phyloP scores from a whole-genome alignment of 176 grass and related monocot genomes.

The Canna indica region DNA sequence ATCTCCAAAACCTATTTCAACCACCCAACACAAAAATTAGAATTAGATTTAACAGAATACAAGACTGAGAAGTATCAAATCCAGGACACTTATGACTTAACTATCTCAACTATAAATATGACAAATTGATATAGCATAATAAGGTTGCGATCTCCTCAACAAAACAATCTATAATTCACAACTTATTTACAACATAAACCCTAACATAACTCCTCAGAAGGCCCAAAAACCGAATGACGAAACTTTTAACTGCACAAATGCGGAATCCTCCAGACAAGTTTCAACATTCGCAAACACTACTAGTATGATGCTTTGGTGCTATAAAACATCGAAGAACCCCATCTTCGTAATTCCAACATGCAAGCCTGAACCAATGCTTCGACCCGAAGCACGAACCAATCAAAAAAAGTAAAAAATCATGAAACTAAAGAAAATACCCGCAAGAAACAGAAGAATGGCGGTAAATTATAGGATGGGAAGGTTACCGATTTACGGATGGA shows the following conservation, averaged over 20 bases:
- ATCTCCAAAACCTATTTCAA: conserved; percentile 76
- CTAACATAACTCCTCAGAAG: too few species aligned
- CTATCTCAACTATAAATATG: neutral
- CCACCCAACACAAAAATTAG: neutral
- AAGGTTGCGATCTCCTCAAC: neutral
- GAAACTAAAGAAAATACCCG: neutral
- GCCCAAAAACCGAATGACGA: neutral
- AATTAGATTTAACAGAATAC: neutral
- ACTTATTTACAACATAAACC: neutral
- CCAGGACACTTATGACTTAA: conserved; percentile 6
- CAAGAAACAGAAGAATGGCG: neutral
- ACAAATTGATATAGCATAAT: neutral
- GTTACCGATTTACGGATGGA: conserved; percentile 73
- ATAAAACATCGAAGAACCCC: neutral
- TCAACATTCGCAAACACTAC: neutral
- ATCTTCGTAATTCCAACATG: neutral
- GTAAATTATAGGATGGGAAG: neutral
- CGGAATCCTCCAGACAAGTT: neutral
- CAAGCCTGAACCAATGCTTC: neutral
- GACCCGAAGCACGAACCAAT: neutral
- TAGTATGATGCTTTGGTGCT: neutral
- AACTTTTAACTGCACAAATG: neutral
- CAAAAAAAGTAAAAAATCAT: neutral
- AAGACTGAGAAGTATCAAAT: neutral
- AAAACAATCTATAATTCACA: neutral